Conservation (phyloP, 2,329 filamentous ascomycete species). For the Exserohilum rostratum region DNA sequence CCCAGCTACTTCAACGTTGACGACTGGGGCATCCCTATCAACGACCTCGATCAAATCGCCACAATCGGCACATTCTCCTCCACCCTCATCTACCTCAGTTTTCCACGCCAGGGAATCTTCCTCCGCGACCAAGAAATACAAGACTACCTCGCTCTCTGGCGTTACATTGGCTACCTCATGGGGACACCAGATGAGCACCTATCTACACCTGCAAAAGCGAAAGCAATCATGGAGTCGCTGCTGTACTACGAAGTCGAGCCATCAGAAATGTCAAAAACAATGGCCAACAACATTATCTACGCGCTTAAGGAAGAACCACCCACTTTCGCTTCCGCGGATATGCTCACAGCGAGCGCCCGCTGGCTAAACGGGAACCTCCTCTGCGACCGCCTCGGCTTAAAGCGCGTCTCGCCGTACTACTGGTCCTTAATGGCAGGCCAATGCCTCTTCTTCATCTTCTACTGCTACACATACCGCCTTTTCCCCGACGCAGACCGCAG, state of each 20-base stretch:
- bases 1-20: constrained; percentile 68
- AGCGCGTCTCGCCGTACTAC: constrained; percentile 63
- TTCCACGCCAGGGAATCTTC: constrained; percentile 75
- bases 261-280: constrained; percentile 64
- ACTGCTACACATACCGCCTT: constrained; percentile 59
- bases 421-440: constrained; percentile 67
- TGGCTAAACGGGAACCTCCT: constrained; percentile 74
- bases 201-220: constrained; percentile 61
- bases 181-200: constrained; percentile 70
- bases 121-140: constrained; percentile 65
- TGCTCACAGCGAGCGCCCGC: constrained; percentile 70
- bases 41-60: constrained; percentile 74
- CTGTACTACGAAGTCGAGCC: constrained; percentile 71
- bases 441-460: constrained; percentile 67
- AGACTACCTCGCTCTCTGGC: constrained; percentile 78
- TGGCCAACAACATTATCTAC: constrained; percentile 78
- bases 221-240: constrained; percentile 70
- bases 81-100: constrained; percentile 68
- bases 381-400: constrained; percentile 64
- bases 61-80: constrained; percentile 75
- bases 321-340: constrained; percentile 67
- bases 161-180: constrained; percentile 73
- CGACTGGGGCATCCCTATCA: constrained; percentile 70
- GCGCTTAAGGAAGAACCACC: constrained; percentile 71
- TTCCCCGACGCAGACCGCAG: constrained; percentile 57